phyloP scores from a whole-genome alignment of 805 yeast species.

The Candida gorgasii region DNA sequence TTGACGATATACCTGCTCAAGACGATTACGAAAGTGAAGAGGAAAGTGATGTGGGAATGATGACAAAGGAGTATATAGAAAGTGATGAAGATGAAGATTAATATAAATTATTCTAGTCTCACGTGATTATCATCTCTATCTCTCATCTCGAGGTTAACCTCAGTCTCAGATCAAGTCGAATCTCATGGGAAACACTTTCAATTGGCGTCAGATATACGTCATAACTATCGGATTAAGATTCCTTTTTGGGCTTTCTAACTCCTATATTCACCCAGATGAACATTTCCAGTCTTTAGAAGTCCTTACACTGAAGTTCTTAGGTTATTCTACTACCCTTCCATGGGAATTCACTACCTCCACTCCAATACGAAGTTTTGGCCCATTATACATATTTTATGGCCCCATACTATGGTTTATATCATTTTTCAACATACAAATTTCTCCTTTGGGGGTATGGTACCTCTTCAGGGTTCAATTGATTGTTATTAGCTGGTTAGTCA shows the following conservation, averaged over 20 bases:
- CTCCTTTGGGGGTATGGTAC: conserved; percentile 55
- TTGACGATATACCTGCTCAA: conserved; percentile 10
- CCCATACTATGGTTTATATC: conserved; percentile 50
- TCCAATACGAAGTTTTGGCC: conserved; percentile 73
- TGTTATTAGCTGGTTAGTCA: conserved; percentile 35
- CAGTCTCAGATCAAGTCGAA: not conserved
- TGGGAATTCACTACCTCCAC: conserved; percentile 74
- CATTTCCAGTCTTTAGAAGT: conserved; percentile 91
- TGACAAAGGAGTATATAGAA: conserved; percentile 8
- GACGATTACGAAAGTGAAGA: conserved; percentile 24
- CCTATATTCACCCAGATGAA: conserved; percentile 97
- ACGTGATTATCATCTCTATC: not conserved
- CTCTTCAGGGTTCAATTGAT: conserved; percentile 53
- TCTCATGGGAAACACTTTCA: too few relatives aligned
- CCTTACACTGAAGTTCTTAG: conserved; percentile 49
- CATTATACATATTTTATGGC: conserved; percentile 67
- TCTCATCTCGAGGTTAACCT: too few relatives aligned
- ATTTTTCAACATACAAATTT: conserved; percentile 33
- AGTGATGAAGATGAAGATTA: conserved; percentile 7
- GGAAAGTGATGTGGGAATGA: conserved; percentile 10
- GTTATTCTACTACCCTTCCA: conserved; percentile 51
- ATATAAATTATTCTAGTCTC: not conserved
- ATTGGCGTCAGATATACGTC: conserved; percentile 52
- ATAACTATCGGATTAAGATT: conserved; percentile 50
- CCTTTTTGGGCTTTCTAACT: conserved; percentile 61